Percentiles rank a stretch among this genome's conserved stretches.
Evolutionary conservation across 2,329 filamentous ascomycete species (phyloP).

Genomic region (Cadophora malorum): DNA sequence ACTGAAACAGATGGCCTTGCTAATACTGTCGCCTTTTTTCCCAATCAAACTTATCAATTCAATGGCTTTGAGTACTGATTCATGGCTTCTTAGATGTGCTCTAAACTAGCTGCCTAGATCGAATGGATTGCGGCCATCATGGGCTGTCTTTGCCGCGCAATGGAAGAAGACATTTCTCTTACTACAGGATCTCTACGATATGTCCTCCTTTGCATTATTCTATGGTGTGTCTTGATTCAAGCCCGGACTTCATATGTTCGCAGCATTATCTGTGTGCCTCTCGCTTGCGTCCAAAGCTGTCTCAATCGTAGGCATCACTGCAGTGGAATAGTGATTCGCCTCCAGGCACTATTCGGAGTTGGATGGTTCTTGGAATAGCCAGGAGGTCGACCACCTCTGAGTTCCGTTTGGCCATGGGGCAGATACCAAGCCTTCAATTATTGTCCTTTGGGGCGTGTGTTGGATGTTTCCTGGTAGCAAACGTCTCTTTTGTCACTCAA

Average conservation of each 20-base stretch:
- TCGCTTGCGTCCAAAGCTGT: background rate
- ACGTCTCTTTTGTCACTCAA: background rate
- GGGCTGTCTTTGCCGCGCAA: too few species aligned
- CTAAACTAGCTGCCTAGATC: too few species aligned
- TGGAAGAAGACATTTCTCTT: background rate
- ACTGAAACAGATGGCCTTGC: too few species aligned
- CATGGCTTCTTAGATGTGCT: too few species aligned
- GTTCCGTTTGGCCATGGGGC: constrained; percentile 41
- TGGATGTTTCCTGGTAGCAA: constrained; percentile 37
- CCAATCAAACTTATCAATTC: too few species aligned
- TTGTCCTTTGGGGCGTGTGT: constrained; percentile 40
- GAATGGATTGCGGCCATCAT: too few species aligned
- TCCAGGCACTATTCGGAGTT: constrained; percentile 22
- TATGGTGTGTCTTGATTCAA: background rate
- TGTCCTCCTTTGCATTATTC: background rate
- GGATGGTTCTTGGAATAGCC: constrained; percentile 42
- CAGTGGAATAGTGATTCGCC: background rate
- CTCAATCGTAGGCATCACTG: background rate
- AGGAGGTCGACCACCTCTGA: constrained; percentile 34
- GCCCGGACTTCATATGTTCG: background rate
- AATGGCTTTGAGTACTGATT: too few species aligned
- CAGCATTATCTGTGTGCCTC: too few species aligned
- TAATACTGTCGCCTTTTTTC: too few species aligned
- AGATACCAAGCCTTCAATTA: constrained; percentile 38
- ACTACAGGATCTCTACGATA: background rate